Evolutionary conservation across 352 stramenopile genomes (phyloP), one percentile per base, ranked within the genome.

Genomic region (Globisporangium cystogenes): DNA sequence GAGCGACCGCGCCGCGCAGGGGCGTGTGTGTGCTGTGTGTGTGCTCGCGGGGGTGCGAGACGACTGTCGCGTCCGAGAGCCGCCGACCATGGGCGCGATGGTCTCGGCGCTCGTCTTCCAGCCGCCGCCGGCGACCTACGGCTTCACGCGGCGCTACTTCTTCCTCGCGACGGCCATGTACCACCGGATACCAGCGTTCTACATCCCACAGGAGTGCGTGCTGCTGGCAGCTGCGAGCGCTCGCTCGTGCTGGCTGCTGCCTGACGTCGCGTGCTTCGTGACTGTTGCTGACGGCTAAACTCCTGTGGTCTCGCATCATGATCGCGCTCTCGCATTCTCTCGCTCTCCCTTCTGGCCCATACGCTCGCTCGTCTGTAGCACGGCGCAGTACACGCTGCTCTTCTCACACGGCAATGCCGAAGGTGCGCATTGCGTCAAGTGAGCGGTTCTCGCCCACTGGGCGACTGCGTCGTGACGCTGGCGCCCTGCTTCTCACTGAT

Each of bases 391-490:
- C 44, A 98, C 96, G 39, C 79, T 99, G 49, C 74, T 99, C 0
- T 99, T 98, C 61, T 98, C 89, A 10, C 96, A 99, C 65, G 95
- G 95, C 39, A 99, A 99, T 70, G 95, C 95, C 1, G 96, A 98
- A 86, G 82, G 82, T 89, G 64, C 11, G 41, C n/a, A 5, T 27
- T 1, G 5, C 5, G 10, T 31, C n/a, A n/a, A n/a, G n/a, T n/a
- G n/a, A 11, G 31, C 4, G 15, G 31, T 4, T 36, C 31, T 36
- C 31, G 31, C 31, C n/a, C n/a, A n/a, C n/a, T n/a, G n/a, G n/a
- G 23, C 24, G 29, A 10, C 18, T 39, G 33, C 12, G 10, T 39
- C 11, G 14, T 12, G 1, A 5, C 3, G 1, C 33, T 39, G 12
- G 18, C 33, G 14, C 8, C 5, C 23, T n/a, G 20, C n/a, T 18